Base-by-base conservation (phyloP, 1,284 basidiomycete species). In the Athelia sp. region DNA sequence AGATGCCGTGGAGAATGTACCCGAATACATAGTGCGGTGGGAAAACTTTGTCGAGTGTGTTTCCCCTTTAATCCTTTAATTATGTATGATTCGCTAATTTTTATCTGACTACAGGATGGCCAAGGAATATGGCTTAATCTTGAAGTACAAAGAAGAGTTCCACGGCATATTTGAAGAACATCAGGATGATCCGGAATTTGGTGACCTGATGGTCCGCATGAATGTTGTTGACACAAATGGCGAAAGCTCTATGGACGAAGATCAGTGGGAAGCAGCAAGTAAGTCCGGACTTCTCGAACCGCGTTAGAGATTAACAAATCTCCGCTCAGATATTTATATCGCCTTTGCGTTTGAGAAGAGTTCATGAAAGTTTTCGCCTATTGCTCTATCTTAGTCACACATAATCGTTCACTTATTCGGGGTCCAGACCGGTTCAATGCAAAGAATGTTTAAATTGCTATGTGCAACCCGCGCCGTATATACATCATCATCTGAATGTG, bases 201-300 rank as follows among this genome's bases (percentile, higher is more conserved):
- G 81, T 24, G 79, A 82, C 22, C 72, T 98, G 19, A 74, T 97
- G 65, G 74, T 86, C 52, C 79, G 81, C 54, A 98, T 98, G 94
- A 89, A 84, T 53, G 94, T 98, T 31, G 79, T 94, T 40, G 85
- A 96, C 61, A 65, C 74, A 18, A 74, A 87, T 42, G 94, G 93
- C 2, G 87, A 88, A 67, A 93, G 89, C 57, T 74, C 90, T 48
- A 95, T 98, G 90, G 83, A 93, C 56, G 85, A 87, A 56, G 87
- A 92, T 58, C 93, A 98, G 67, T 96, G 94, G 91, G 93, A 96
- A 61, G 94, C 94, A 54, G 91, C 93, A 15, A 96, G 94, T 97
- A 67, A 70, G 93, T 82, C 38, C 19, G 13, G 26, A 6, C 34
- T 48, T 49, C 32, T 35, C 46, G 24, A 22, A 34, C 19, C 2